These are phyloP conservation scores for Hyaloscypha variabilis DNA, from an alignment of 495 filamentous ascomycete genomes.

Conservation along the genomic window DNA sequence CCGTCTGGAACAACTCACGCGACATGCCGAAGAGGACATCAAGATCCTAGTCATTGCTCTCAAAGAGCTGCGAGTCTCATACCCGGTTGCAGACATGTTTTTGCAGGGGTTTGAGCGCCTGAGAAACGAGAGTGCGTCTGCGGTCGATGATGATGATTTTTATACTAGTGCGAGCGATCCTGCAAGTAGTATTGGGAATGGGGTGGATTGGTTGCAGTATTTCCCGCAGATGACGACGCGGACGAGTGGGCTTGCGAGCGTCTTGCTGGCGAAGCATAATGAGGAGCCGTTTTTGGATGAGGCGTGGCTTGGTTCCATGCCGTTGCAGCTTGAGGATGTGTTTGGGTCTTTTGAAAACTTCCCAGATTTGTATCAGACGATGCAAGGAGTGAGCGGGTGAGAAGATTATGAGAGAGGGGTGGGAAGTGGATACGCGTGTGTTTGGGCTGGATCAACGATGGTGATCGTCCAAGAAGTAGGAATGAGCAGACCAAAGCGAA, in stretches of 20 bases:
- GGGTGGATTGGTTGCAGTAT: neutral
- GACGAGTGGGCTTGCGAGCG: neutral
- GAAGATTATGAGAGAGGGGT: too few relatives aligned
- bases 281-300: neutral
- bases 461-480: too few relatives aligned
- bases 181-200: neutral
- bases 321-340: neutral
- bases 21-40: neutral
- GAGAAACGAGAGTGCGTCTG: neutral
- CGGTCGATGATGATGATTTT: neutral
- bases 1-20: neutral
- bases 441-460: too few relatives aligned
- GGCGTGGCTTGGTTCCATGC: neutral
- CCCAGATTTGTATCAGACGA: too few relatives aligned
- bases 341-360: neutral
- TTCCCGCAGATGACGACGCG: neutral
- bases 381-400: too few relatives aligned
- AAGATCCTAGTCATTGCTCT: neutral
- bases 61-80: neutral
- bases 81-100: neutral
- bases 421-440: too few relatives aligned
- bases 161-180: neutral
- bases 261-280: neutral
- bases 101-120: neutral
- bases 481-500: too few relatives aligned